Percentiles rank a stretch among this genome's conserved stretches.
Evolutionary conservation across 2,329 filamentous ascomycete species (phyloP).

Genomic region (Zasmidium angulare): DNA sequence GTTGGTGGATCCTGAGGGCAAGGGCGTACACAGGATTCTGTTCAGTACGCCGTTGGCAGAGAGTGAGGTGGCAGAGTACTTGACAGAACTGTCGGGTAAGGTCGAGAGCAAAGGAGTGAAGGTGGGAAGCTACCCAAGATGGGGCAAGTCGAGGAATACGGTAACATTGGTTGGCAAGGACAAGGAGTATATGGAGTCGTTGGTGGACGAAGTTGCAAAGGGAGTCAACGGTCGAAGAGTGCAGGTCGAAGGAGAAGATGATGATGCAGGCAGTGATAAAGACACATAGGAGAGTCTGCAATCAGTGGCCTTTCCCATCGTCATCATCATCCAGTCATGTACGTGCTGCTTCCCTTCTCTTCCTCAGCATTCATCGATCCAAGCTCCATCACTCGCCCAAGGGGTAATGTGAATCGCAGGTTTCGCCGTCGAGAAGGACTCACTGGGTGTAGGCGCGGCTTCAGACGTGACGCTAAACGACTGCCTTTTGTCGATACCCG

Average conservation of each 20-base stretch:
- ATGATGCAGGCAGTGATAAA: conserved; percentile 44
- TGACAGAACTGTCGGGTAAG: conserved; percentile 74
- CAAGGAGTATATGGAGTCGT: conserved; percentile 70
- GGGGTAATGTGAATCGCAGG: not conserved
- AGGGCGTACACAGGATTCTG: conserved; percentile 73
- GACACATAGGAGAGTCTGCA: conserved; percentile 25
- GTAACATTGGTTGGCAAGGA: conserved; percentile 84
- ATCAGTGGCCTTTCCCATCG: not conserved
- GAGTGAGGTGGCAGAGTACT: conserved; percentile 77
- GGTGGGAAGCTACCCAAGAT: conserved; percentile 91
- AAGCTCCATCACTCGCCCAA: too few relatives aligned
- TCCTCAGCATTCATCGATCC: too few relatives aligned
- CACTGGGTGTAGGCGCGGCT: not conserved
- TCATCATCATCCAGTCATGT: not conserved
- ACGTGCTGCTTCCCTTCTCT: not conserved
- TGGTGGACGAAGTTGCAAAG: conserved; percentile 74
- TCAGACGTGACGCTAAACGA: conserved; percentile 14
- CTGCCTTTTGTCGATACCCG: conserved; percentile 13
- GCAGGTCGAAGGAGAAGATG: conserved; percentile 63
- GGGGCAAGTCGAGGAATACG: conserved; percentile 84
- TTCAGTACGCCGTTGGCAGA: conserved; percentile 87
- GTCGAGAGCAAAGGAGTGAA: conserved; percentile 79
- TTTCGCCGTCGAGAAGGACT: not conserved
- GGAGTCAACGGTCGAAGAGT: conserved; percentile 74
- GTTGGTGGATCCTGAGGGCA: conserved; percentile 75